Evolutionary conservation across 805 yeast species (phyloP), one percentile per base, ranked within the genome.

Genomic region (Teunomyces aglyptinius): DNA sequence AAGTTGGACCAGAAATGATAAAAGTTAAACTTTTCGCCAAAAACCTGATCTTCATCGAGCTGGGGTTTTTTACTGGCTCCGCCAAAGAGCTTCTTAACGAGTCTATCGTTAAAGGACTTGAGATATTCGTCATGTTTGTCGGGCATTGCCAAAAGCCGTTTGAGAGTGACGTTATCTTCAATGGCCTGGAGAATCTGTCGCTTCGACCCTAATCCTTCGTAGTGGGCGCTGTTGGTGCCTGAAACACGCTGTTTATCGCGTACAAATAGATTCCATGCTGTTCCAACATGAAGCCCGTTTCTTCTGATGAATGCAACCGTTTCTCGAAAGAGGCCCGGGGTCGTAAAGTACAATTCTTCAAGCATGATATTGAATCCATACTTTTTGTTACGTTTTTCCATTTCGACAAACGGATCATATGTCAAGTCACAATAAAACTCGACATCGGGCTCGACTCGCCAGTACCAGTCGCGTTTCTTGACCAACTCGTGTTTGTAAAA

Each of bases 401-500:
- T 89, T 57, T 86, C 89, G 12, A 76, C 54, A 59, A 92, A 94
- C 11, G 97, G 96, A 66, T 92, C 98, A 66, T 91, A 89, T 0
- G 96, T 85, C 45, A 90, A 65, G 63, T 92, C 97, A 67, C 99
- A 92, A 62, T 76, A 89, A 60, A 89, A 89, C 54, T 87, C 84
- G 34, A 92, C 94, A 53, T 86, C 86, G 3, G 98, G 98, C 64
- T 94, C 99, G 10, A 94, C 89, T 46, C 98, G 76, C 97, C 97
- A 91, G 67, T 90, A 92, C 95, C 96, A 92, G 50, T 90, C 89
- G 46, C 82, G 76, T 49, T 81, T 76, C 43, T 66, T 65, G 36
- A 92, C 84, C 51, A 88, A 60, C 5, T 86, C 86, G 63, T 92
- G 97, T 49, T 83, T 80, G 68, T 80, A 89, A 60, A 92, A 92